Evolutionary conservation across 352 stramenopile genomes (phyloP).

Genomic region (Globisporangium megalacanthum): DNA sequence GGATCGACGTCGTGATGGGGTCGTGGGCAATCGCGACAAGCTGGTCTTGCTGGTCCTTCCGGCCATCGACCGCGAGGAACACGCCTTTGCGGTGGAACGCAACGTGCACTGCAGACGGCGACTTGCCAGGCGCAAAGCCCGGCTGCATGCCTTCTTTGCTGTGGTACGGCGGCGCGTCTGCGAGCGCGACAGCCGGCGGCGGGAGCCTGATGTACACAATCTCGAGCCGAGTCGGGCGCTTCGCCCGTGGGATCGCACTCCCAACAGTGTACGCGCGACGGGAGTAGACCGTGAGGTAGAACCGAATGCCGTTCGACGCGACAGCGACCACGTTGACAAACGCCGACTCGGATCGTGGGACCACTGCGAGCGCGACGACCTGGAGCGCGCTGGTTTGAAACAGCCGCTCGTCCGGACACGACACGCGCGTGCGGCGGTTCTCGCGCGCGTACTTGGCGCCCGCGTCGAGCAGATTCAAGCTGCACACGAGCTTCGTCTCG

Average conservation of each 20-base stretch:
- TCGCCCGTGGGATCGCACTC: constrained; percentile 31
- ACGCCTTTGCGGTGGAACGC: constrained; percentile 78
- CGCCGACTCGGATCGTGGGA: constrained; percentile 66
- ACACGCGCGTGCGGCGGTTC: constrained; percentile 76
- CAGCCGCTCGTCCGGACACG: constrained; percentile 74
- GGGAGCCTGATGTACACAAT: constrained; percentile 80
- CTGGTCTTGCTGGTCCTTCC: constrained; percentile 72
- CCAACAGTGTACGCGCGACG: constrained; percentile 39
- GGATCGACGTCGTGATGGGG: constrained; percentile 62
- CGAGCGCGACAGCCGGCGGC: constrained; percentile 57
- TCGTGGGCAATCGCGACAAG: constrained; percentile 73
- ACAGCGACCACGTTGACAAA: constrained; percentile 91
- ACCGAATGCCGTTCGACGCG: constrained; percentile 90
- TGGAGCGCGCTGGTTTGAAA: constrained; percentile 65
- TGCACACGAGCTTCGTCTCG: constrained; percentile 58
- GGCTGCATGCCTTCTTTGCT: constrained; percentile 85
- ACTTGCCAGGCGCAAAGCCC: constrained; percentile 73
- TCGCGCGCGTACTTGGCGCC: constrained; percentile 79
- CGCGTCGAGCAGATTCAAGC: constrained; percentile 60
- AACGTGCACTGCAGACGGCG: constrained; percentile 67
- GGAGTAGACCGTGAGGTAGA: constrained; percentile 91
- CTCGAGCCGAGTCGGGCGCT: constrained; percentile 63
- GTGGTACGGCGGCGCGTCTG: constrained; percentile 78
- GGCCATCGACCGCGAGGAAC: constrained; percentile 71
- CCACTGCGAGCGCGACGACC: constrained; percentile 60